Base-by-base conservation (phyloP, 768 basidiomycete species). In the Daedaleopsis sinensis region DNA sequence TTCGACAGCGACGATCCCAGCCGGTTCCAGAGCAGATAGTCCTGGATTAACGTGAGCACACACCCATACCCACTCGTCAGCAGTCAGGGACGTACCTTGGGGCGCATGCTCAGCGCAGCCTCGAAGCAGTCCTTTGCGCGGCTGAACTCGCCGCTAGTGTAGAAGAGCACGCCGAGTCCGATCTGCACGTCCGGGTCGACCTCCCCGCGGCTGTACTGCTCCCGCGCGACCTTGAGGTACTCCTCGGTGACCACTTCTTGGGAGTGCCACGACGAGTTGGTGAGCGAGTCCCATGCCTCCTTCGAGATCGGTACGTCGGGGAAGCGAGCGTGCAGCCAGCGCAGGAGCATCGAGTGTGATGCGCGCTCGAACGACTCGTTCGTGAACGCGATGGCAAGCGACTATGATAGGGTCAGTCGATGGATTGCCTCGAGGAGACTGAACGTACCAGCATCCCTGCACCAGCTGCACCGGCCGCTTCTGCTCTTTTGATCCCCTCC, bases 11-110 rank as follows among this genome's bases (percentile, higher is more conserved):
- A 93, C 1, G 96, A 97, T 6, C 97, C 97, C 15, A 97, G 78
- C 53, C 97, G 81, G 73, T 99, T 99, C 97, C 97, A 99, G 13
- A 98, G 74, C 6, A 94, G 78, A 73, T 94, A 98, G 74, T 99
- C 97, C 91, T 86, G 43, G 9, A 16, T 50, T 48, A 49, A 11
- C 18, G 12, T 46, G 46, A 35, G 19, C 57, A 32, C 55, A 44
- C 57, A 21, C 12, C 8, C 7, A 38, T 38, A 48, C 21, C 21
- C 6, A 49, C 19, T 15, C 47, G 21, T 1, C 12, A 11, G 13
- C 10, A 8, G 21, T 13, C 1, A 15, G 1, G 3, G 9, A 49
- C 47, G 23, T 63, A 87, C 88, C 59, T 84, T 86, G 5, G 97
- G 96, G 37, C 89, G 81, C 23, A 84, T 84, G 37, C 85, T 83